Base-by-base conservation (phyloP, 2,329 filamentous ascomycete genomes). In the Dothiorella sarmentorum region DNA sequence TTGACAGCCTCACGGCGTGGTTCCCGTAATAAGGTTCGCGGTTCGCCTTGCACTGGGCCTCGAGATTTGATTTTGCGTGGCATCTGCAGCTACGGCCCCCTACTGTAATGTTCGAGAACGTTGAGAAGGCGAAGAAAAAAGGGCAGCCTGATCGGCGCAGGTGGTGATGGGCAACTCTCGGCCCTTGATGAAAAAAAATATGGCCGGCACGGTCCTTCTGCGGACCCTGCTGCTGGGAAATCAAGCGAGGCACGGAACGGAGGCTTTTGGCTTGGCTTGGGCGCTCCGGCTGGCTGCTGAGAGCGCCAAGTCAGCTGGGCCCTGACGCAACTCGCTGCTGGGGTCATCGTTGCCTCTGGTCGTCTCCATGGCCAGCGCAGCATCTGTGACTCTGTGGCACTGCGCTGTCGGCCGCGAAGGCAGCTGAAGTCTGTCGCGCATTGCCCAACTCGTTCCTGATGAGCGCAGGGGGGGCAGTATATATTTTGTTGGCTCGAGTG, bases 401-500 rank as follows among this genome's bases (percentile, higher is more conserved):
- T 13, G 43, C 24, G 45, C 45, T 37, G 45, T 31, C 37, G 45
- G 11, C 45, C 29, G 45, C 45, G 20, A 26, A 29, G 17, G 45
- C 35, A 37, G 29, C 45, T 20, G 31, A 9, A n/a, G 45, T 33
- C 31, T 7, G 33, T 7, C 17, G 29, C 45, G n/a, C 45, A 33
- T 11, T 1, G 45, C 45, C 29, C 45, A 15, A 22, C 45, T 10
- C 13, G 44, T 5, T 49, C 13, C 31, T 17, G 55, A 45, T 38
- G 22, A 26, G 15, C 55, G 55, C 55, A 58, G 55, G 55, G 55
- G 43, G n/a, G n/a, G n/a, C n/a, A n/a, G n/a, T n/a, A n/a, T n/a
- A n/a, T n/a, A n/a, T n/a, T n/a, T n/a, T n/a, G n/a, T n/a, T n/a
- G n/a, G n/a, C n/a, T n/a, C n/a, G n/a, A n/a, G n/a, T n/a, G 55